A percentile compares a stretch with the other conserved stretches of the same genome.
phyloP scores from a whole-genome alignment of 257 asterid genomes.

The Forsythia viridissima region DNA sequence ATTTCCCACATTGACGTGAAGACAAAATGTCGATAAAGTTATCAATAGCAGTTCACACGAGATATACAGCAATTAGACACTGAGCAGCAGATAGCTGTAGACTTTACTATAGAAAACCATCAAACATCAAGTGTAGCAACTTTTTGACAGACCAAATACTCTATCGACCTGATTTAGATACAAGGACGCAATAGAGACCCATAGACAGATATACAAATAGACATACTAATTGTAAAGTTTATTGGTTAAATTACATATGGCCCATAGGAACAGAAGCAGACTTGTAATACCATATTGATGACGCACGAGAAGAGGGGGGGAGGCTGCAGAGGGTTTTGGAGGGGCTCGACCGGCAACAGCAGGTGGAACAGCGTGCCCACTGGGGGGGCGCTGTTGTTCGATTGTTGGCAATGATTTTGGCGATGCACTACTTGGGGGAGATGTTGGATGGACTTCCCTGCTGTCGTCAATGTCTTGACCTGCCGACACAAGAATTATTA shows the following conservation, averaged over 20 bases:
- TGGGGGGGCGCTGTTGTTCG: conserved; percentile 46
- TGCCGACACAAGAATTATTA: conserved; percentile 21
- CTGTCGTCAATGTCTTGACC: conserved; percentile 49
- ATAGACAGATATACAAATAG: conserved; percentile 39
- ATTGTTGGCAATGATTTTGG: conserved; percentile 62
- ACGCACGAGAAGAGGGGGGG: conserved; percentile 27
- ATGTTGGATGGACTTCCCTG: conserved; percentile 30
- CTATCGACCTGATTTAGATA: conserved; percentile 17
- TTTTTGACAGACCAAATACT: conserved; percentile 22
- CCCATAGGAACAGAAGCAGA: conserved; percentile 40
- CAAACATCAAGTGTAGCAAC: background rate
- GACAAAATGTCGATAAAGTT: background rate
- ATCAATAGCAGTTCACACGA: background rate
- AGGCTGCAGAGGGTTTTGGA: conserved; percentile 45
- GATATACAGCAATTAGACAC: background rate
- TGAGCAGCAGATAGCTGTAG: background rate
- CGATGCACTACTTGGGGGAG: conserved; percentile 43
- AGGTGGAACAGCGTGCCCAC: conserved; percentile 53
- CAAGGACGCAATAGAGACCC: conserved; percentile 17
- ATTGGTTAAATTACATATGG: conserved; percentile 26
- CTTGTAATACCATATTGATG: conserved; percentile 24
- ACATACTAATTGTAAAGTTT: conserved; percentile 17
- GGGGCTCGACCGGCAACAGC: conserved; percentile 71
- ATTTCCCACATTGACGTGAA: background rate
- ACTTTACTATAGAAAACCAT: background rate